Evolutionary conservation across 108 stramenopile genomes (phyloP).

Genomic region (Fragilariopsis cylindrus): DNA sequence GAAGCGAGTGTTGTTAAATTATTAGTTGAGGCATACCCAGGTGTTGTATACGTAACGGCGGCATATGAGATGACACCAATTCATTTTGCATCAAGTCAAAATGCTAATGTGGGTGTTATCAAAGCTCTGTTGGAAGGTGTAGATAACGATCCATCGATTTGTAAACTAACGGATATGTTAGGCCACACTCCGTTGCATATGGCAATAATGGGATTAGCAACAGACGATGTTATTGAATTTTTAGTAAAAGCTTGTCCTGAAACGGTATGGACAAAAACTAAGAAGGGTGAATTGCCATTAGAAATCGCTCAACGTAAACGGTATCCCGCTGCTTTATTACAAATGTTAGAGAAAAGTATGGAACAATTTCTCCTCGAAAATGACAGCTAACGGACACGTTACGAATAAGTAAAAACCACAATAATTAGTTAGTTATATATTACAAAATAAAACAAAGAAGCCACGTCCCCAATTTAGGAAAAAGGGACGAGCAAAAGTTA

Average conservation of each 20-base stretch:
- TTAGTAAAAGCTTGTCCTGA: conserved; percentile 39
- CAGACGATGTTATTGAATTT: conserved; percentile 40
- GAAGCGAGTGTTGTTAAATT: conserved; percentile 37
- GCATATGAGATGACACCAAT: conserved; percentile 39
- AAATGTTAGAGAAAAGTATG: conserved; percentile 39
- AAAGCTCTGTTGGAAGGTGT: conserved; percentile 24
- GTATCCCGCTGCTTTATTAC: conserved; percentile 27
- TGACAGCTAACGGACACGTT: not conserved
- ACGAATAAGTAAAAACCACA: no score
- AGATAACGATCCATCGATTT: conserved; percentile 31
- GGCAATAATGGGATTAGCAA: conserved; percentile 38
- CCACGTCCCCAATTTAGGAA: no score
- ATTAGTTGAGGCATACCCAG: conserved; percentile 28
- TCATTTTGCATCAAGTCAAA: conserved; percentile 38
- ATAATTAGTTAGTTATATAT: no score
- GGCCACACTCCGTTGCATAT: conserved; percentile 50
- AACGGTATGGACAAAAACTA: conserved; percentile 29
- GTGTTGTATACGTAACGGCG: conserved; percentile 20
- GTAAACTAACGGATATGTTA: conserved; percentile 30
- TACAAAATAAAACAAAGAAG: no score
- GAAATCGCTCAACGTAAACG: conserved; percentile 44
- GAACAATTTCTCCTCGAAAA: conserved; percentile 25
- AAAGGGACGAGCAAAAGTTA: no score
- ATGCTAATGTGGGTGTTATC: conserved; percentile 33
- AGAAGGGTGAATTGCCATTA: conserved; percentile 35